phyloP scores from a whole-genome alignment of 768 basidiomycete genomes.

The Brasilioporus rufonigricans region DNA sequence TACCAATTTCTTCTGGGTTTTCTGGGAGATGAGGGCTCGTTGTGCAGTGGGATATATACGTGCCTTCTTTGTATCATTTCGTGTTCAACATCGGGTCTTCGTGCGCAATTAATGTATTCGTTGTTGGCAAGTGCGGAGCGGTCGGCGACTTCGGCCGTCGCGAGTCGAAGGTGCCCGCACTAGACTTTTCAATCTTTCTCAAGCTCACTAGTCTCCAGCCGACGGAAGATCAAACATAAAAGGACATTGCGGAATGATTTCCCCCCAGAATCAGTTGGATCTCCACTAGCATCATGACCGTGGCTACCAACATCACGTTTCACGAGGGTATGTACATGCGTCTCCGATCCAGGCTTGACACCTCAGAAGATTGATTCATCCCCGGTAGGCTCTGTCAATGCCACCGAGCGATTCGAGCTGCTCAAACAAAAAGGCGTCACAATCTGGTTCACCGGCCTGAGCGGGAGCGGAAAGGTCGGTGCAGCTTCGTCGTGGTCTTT shows the following conservation, averaged over 20 bases:
- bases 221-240: conserved; percentile 8
- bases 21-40: conserved; percentile 19
- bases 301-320: conserved; percentile 60
- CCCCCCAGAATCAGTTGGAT: background rate
- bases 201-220: conserved; percentile 2
- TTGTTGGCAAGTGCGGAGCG: background rate
- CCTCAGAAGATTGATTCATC: background rate
- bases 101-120: background rate
- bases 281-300: conserved; percentile 11
- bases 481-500: background rate
- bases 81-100: background rate
- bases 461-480: conserved; percentile 88
- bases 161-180: background rate
- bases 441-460: conserved; percentile 95
- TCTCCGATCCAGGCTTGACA: background rate
- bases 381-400: conserved; percentile 63
- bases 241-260: background rate
- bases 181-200: conserved; percentile 8
- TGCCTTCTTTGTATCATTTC: background rate
- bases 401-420: conserved; percentile 61
- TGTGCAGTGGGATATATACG: conserved; percentile 16
- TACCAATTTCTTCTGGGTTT: conserved; percentile 19
- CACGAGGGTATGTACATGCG: conserved; percentile 49
- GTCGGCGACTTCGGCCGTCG: conserved; percentile 15
- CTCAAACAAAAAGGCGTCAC: conserved; percentile 85